A percentile compares a stretch with the other conserved stretches of the same genome.
These are phyloP conservation scores for Mariannaea sp. DNA, from an alignment of 2,329 filamentous ascomycete species.

Conservation along the genomic window DNA sequence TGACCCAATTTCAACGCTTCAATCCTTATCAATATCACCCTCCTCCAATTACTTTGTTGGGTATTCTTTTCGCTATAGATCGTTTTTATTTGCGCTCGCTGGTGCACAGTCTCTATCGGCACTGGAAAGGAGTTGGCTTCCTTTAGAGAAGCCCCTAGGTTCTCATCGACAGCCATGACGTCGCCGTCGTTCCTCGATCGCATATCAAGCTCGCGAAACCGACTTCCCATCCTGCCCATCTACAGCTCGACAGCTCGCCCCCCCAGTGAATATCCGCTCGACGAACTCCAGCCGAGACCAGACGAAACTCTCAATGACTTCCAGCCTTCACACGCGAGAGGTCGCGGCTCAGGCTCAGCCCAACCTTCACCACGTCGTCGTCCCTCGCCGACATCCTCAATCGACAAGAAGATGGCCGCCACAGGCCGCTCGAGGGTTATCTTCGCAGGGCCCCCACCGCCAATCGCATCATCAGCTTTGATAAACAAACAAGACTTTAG, in stretches of 20 bases:
- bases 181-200: conserved; percentile 38
- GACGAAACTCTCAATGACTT: conserved; percentile 36
- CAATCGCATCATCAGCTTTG: conserved; percentile 53
- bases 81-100: background rate
- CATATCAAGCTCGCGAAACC: conserved; percentile 33
- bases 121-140: background rate
- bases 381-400: conserved; percentile 26
- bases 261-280: conserved; percentile 45
- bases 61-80: background rate
- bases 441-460: conserved; percentile 56
- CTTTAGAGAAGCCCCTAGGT: background rate
- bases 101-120: background rate
- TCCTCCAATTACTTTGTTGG: background rate
- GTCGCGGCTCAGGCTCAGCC: conserved; percentile 27
- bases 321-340: conserved; percentile 29
- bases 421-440: conserved; percentile 43
- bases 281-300: conserved; percentile 46
- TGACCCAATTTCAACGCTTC: background rate
- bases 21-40: background rate
- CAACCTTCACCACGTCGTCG: conserved; percentile 19
- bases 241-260: conserved; percentile 33
- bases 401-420: conserved; percentile 37
- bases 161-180: conserved; percentile 28
- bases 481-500: conserved; percentile 22
- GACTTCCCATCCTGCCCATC: conserved; percentile 36